These are phyloP conservation scores for Persicaria tinctoria DNA, from an alignment of 148 eudicot species.

Conservation along the genomic window DNA sequence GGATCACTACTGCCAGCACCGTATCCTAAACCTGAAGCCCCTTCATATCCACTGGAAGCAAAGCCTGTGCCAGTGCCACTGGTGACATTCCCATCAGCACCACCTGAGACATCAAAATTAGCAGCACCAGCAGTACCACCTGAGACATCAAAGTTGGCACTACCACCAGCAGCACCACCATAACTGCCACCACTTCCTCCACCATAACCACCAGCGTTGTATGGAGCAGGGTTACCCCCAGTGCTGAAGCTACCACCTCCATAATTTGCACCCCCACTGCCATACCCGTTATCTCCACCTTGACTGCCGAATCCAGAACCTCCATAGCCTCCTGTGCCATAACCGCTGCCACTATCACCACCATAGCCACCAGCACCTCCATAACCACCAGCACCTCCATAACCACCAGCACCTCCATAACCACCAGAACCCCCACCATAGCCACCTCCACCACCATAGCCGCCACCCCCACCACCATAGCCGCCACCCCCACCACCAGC, in stretches of 20 bases:
- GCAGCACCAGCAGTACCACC: slow-evolving; percentile 18
- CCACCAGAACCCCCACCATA: slow-evolving; percentile 23
- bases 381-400: no score
- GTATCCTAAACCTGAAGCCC: slow-evolving; percentile 18
- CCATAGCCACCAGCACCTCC: slow-evolving; percentile 15
- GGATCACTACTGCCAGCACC: slow-evolving; percentile 12
- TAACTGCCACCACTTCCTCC: slow-evolving; percentile 20
- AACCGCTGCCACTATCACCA: slow-evolving; percentile 13
- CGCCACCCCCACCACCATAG: slow-evolving; percentile 20
- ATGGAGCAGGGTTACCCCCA: slow-evolving; percentile 7
- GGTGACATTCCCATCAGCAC: slow-evolving; percentile 23
- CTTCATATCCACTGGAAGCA: slow-evolving; percentile 27
- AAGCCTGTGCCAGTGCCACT: slow-evolving; percentile 21
- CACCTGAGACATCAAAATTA: slow-evolving; percentile 16
- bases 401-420: no score
- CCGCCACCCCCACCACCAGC: slow-evolving; percentile 15
- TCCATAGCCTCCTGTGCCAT: slow-evolving; percentile 13
- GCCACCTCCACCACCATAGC: slow-evolving; percentile 19
- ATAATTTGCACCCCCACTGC: slow-evolving; percentile 18
- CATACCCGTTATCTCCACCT: slow-evolving; percentile 27
- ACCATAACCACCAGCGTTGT: slow-evolving; percentile 11
- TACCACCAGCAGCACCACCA: slow-evolving; percentile 24
- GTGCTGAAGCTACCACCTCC: slow-evolving; percentile 20
- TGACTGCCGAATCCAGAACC: slow-evolving; percentile 16
- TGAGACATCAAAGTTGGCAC: slow-evolving; percentile 22